Base-by-base conservation (phyloP, 1,284 basidiomycete species). In the Hortiboletus rubellus region DNA sequence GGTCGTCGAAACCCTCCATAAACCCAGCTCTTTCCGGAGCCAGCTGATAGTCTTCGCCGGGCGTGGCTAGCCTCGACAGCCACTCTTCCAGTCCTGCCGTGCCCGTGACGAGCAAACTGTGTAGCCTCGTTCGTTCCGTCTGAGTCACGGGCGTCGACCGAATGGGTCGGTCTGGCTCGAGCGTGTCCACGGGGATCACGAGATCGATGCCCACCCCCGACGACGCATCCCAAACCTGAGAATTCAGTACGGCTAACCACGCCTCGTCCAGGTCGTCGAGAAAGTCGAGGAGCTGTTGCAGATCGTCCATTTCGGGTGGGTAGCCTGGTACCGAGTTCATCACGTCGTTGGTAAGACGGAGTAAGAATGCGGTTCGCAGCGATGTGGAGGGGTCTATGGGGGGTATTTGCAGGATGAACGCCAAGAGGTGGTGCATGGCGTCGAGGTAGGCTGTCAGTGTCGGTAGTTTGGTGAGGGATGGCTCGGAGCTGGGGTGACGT, bases 241-340 rank as follows among this genome's bases (percentile, higher is more conserved):
- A 72, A 41, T 78, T 77, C 24, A 91, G 76, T 1, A 87, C 84
- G 22, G 81, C 78, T 15, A 83, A 63, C 89, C 89, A 91, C 0
- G 82, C 86, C 50, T 80, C 77, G 67, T 91, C 89, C 33, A 91
- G 77, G 63, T 89, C 84, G 63, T 84, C 82, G 22, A 91, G 73
- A 76, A 83, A 86, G 55, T 84, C 80, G 31, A 87, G 75, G 3
- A 89, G 75, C 50, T 79, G 73, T 33, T 74, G 75, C 9, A 90
- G 72, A 18, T 75, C 72, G 15, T 74, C 67, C 24, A 70, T 58
- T 44, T 74, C 67, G 7, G 79, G 77, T 3, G 73, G 68, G 65
- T 91, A 91, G 5, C 86, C 85, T 4, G 79, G 73, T 12, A 89
- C 79, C 10, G 82, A 76, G 53, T 69, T 73, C 60, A 91, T 74